Percentiles rank a stretch among this genome's conserved stretches.
Conservation (phyloP, 805 yeast genomes). For the Blastobotrys robertii region DNA sequence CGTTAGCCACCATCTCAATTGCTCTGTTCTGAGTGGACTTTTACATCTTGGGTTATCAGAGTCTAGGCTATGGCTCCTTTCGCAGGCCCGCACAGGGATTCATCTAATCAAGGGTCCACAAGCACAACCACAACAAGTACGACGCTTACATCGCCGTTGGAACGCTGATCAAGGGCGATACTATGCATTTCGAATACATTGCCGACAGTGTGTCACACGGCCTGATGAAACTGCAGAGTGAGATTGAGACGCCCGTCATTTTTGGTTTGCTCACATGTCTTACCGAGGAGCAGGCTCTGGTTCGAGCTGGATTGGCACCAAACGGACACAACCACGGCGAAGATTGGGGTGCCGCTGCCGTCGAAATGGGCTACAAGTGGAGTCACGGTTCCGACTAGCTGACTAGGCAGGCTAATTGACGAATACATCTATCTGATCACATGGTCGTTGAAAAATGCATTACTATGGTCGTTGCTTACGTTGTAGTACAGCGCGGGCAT, state of each 20-base stretch:
- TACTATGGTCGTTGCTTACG: too few relatives aligned
- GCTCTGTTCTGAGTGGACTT: too few relatives aligned
- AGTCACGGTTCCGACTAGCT: background rate
- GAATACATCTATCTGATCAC: too few relatives aligned
- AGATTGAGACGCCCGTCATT: constrained; percentile 66
- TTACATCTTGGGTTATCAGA: too few relatives aligned
- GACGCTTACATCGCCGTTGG: constrained; percentile 94
- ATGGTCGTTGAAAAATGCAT: constrained; percentile 1
- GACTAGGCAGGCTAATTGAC: too few relatives aligned
- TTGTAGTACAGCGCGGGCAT: background rate
- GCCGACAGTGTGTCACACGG: constrained; percentile 83
- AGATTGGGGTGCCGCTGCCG: constrained; percentile 99
- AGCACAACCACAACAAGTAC: constrained; percentile 9
- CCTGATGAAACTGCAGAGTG: constrained; percentile 71
- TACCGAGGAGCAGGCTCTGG: constrained; percentile 88
- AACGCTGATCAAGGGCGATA: constrained; percentile 87
- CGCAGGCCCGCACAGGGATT: too few relatives aligned
- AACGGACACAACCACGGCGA: constrained; percentile 92
- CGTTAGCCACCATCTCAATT: too few relatives aligned
- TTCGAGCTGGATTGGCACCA: constrained; percentile 72
- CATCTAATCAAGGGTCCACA: constrained; percentile 5
- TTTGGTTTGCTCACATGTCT: constrained; percentile 90
- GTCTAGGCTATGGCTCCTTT: too few relatives aligned
- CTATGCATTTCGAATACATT: constrained; percentile 97
- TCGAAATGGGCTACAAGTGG: constrained; percentile 62